These are phyloP conservation scores for Rickenella mellea DNA, from an alignment of 768 basidiomycete species.

Conservation along the genomic window DNA sequence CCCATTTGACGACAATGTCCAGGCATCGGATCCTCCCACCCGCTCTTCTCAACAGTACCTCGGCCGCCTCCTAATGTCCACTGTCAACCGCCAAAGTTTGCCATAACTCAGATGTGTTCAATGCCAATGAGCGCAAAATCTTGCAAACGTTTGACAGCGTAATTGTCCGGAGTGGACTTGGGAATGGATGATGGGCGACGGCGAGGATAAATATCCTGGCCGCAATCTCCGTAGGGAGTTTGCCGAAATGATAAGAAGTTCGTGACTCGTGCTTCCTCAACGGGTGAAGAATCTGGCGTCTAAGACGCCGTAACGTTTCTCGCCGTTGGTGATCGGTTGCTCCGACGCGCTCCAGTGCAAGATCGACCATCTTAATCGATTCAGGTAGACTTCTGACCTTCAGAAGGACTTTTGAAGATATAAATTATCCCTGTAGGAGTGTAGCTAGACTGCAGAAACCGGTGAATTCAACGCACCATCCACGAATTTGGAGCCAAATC, in stretches of 20 bases:
- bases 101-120: slow-evolving; percentile 51
- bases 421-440: too few relatives aligned
- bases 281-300: slow-evolving; percentile 23
- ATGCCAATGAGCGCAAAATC: slow-evolving; percentile 50
- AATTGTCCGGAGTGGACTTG: too few relatives aligned
- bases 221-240: slow-evolving; percentile 62
- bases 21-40: too few relatives aligned
- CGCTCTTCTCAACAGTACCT: too few relatives aligned
- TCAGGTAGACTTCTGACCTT: too few relatives aligned
- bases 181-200: slow-evolving; percentile 29
- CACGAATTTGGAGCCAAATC: too few relatives aligned
- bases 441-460: too few relatives aligned
- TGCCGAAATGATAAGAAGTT: slow-evolving; percentile 42
- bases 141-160: slow-evolving; percentile 47
- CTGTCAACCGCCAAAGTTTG: slow-evolving; percentile 40
- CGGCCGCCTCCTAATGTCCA: too few relatives aligned
- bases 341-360: slow-evolving; percentile 44
- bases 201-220: slow-evolving; percentile 40
- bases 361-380: slow-evolving; percentile 48
- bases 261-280: slow-evolving; percentile 9
- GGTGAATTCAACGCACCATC: too few relatives aligned
- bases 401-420: too few relatives aligned
- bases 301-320: slow-evolving; percentile 33
- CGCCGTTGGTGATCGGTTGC: slow-evolving; percentile 34
- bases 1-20: too few relatives aligned